Evolutionary conservation across 768 basidiomycete species (phyloP), one percentile per base, ranked within the genome.

Genomic region (Termitomyces titanicus): DNA sequence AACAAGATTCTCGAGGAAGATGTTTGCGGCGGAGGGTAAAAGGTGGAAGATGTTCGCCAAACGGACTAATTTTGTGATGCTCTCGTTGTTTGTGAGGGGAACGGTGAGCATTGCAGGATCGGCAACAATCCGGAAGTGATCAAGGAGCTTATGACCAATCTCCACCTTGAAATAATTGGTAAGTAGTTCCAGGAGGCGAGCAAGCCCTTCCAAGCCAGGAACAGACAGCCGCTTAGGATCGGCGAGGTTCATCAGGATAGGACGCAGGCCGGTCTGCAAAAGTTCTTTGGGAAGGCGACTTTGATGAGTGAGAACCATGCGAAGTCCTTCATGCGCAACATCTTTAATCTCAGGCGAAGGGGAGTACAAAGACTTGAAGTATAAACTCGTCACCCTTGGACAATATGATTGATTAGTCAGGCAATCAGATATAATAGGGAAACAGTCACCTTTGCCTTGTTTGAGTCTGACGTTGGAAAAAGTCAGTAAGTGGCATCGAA

Each of bases 141-240:
- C 96, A 20, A 99, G 78, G 7, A 99, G 83, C 72, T 99, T 98
- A 69, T 92, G 84, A 0, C 97, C 97, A 57, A 99, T 98, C 74
- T 99, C 97, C 17, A 99, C 96, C 70, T 98, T 98, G 85, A 99
- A 99, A 73, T 99, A 98, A 69, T 98, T 98, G 37, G 94, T 97
- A 53, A 99, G 74, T 7, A 99, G 81, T 68, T 97, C 94, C 47
- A 99, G 77, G 47, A 99, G 80, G 12, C 96, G 86, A 12, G 95
- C 96, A 22, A 99, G 77, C 3, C 97, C 97, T 68, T 99, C 94
- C 53, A 96, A 68, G 10, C 95, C 95, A 5, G 91, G 83, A 24
- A 97, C 90, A 7, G 93, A 94, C 33, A 99, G 80, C 34, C 93
- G 85, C 66, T 95, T 95, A 35, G 95, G 92, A 71, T 98, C 97